Evolutionary conservation across 2,329 filamentous ascomycete species (phyloP).

Genomic region (Metarhizium rileyi): DNA sequence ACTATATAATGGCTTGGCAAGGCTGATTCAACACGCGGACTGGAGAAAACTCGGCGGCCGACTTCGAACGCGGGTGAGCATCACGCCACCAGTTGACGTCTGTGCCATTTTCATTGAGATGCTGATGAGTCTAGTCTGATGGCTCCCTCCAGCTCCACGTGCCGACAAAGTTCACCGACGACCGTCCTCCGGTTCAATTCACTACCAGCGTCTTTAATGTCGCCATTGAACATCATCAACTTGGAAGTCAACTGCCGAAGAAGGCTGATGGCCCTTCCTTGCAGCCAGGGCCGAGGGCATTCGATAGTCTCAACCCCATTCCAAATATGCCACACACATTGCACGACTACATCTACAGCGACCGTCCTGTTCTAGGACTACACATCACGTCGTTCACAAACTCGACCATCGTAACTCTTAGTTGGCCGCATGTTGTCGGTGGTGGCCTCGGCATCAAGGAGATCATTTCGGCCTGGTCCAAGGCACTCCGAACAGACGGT

Average conservation of each 20-base stretch:
- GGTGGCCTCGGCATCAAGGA: too few species aligned
- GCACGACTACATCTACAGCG: too few species aligned
- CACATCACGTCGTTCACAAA: too few species aligned
- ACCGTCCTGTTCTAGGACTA: too few species aligned
- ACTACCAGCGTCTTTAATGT: constrained; percentile 25
- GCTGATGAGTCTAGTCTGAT: constrained; percentile 5
- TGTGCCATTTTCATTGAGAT: too few species aligned
- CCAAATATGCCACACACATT: too few species aligned
- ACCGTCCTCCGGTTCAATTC: constrained; percentile 30
- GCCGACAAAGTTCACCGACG: constrained; percentile 17
- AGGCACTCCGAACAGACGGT: too few species aligned
- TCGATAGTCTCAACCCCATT: too few species aligned
- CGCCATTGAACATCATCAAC: constrained; percentile 30
- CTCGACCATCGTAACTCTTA: too few species aligned
- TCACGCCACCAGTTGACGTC: too few species aligned
- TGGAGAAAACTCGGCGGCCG: constrained; percentile 39
- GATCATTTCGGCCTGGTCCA: too few species aligned
- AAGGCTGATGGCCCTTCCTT: constrained; percentile 12
- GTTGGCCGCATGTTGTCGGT: too few species aligned
- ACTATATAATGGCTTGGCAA: constrained; percentile 24
- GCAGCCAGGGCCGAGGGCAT: constrained; percentile 8
- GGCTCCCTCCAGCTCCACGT: constrained; percentile 23
- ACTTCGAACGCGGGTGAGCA: constrained; percentile 12
- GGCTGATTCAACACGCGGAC: constrained; percentile 30
- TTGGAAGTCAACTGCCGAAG: constrained; percentile 27